Base-by-base conservation (phyloP, 2,329 filamentous ascomycete species). In the Fusarium sp. region DNA sequence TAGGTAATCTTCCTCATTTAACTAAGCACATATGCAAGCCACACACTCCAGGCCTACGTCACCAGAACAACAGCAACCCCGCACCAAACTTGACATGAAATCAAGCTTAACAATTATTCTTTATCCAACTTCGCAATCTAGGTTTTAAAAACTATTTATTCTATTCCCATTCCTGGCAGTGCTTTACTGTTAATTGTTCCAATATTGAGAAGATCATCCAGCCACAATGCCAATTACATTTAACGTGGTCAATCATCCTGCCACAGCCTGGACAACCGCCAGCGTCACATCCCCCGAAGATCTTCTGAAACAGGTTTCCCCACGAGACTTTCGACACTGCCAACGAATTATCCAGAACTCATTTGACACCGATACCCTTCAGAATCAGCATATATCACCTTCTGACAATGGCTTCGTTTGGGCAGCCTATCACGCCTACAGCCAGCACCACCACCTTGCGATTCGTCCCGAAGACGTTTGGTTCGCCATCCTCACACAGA, bases 381-480 rank as follows among this genome's bases (percentile, higher is more conserved):
- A 45, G 5, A 23, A 40, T n/a, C 13, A 19, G 4, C 41, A 47
- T 19, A 23, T 55, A 10, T 40, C 23, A 1, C 49, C 64, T 1
- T 61, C 44, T 1, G 47, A 45, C 10, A 82, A 83, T 49, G 22
- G 47, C 3, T 50, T 84, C 35, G 76, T 84, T 11, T 66, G 75
- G 37, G 73, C 76, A 0, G 75, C 69, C n/a, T 71, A 78, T 22
- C 47, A 75, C 17, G 81, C 82, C 2, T 84, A 84, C 62, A 80
- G 72, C 60, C 13, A 75, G 3, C 81, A 85, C 56, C 80, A 82
- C 52, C 78, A 84, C 56, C 78, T 87, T 0, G 72, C 71, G 3
- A 73, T 87, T 46, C 81, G 84, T 1, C 84, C 84, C 0, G 84
- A 87, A 27, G 84, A 87, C 58, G 70, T 87, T n/a, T 87, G 84